Conservation (phyloP, 73 alveolate species). For the Paramecium caudatum region DNA sequence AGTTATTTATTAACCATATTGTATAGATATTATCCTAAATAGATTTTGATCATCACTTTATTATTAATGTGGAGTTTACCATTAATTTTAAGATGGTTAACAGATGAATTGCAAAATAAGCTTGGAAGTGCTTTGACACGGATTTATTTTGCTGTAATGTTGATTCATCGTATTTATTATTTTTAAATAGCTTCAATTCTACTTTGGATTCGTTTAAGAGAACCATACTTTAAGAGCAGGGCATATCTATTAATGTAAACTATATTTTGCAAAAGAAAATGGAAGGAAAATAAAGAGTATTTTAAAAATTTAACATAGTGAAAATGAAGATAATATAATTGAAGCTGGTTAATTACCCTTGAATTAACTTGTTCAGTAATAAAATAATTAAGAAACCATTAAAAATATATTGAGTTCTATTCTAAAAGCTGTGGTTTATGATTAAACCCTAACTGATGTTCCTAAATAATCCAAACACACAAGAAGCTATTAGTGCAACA, state of each 20-base stretch:
- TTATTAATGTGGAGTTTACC: conserved; percentile 21
- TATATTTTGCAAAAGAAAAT: conserved; percentile 1
- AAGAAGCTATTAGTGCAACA: background rate
- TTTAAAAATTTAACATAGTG: background rate
- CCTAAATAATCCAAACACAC: background rate
- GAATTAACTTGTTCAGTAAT: background rate
- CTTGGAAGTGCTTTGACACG: too few species aligned
- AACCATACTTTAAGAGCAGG: conserved; percentile 36
- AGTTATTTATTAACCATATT: background rate
- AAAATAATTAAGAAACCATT: conserved; percentile 47
- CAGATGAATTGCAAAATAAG: too few species aligned
- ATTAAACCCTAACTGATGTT: background rate
- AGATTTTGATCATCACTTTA: background rate
- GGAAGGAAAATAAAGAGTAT: conserved; percentile 43
- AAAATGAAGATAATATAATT: background rate
- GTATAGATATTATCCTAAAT: background rate
- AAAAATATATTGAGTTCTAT: conserved; percentile 5
- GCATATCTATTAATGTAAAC: background rate
- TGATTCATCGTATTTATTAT: background rate
- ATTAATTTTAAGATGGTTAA: too few species aligned
- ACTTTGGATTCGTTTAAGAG: conserved; percentile 23
- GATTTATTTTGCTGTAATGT: conserved; percentile 41
- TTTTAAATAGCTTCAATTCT: background rate
- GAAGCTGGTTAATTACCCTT: conserved; percentile 10
- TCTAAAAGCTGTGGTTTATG: background rate